These are phyloP conservation scores for Kodamaea neixiangensis DNA, from an alignment of 805 yeast species.

Conservation along the genomic window DNA sequence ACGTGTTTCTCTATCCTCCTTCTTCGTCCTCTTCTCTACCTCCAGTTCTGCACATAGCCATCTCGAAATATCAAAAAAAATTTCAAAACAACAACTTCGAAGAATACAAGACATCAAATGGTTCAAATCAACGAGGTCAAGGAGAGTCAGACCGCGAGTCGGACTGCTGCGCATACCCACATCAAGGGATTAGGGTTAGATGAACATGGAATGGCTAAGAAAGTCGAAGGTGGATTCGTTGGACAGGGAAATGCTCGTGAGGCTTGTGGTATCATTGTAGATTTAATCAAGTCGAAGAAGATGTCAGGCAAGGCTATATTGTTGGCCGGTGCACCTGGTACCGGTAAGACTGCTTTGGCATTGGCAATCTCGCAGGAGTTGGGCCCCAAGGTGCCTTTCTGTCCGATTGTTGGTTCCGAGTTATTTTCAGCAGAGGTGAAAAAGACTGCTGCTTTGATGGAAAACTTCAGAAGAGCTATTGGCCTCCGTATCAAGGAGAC, in stretches of 20 bases:
- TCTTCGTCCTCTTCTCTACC: not conserved
- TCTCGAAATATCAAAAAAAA: not conserved
- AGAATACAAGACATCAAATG: slow-evolving; percentile 47
- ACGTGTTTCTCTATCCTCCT: not conserved
- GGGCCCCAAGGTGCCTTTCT: slow-evolving; percentile 96
- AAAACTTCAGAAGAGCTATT: slow-evolving; percentile 93
- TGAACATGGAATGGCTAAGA: slow-evolving; percentile 82
- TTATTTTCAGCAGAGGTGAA: slow-evolving; percentile 94
- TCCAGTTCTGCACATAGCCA: not conserved
- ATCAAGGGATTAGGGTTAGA: slow-evolving; percentile 93
- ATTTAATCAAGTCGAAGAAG: slow-evolving; percentile 85
- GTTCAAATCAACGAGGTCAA: slow-evolving; percentile 79
- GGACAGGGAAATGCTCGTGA: slow-evolving; percentile 78
- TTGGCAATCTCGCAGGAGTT: slow-evolving; percentile 93
- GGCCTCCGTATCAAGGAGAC: slow-evolving; percentile 96
- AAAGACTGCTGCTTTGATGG: slow-evolving; percentile 95
- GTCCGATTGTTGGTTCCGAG: slow-evolving; percentile 95
- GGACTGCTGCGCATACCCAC: slow-evolving; percentile 97
- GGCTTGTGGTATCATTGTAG: slow-evolving; percentile 95
- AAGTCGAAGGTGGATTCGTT: slow-evolving; percentile 85
- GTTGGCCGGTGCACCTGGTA: slow-evolving; percentile 97
- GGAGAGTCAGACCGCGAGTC: slow-evolving; percentile 51
- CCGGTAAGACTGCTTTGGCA: slow-evolving; percentile 97
- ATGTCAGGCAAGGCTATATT: slow-evolving; percentile 96
- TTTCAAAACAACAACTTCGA: slow-evolving; percentile 4